A percentile compares a stretch with the other conserved stretches of the same genome.
phyloP scores from a whole-genome alignment of 345 rosid species.

The Noccaea caerulescens region DNA sequence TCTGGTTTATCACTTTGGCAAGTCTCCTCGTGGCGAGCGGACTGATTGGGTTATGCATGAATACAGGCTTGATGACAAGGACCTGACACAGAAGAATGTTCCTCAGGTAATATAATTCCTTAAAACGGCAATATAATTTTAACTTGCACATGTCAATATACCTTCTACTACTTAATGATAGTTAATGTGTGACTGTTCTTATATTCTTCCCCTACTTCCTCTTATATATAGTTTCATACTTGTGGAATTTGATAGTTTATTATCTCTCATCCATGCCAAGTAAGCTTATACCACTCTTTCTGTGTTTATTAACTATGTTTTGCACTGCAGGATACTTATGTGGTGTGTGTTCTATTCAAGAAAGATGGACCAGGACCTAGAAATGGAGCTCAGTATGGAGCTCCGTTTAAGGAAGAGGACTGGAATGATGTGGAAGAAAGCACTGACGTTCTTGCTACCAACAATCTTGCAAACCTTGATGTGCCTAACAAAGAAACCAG shows the following conservation, averaged over 20 bases:
- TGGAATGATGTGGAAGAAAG: slow-evolving; percentile 70
- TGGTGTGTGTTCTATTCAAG: slow-evolving; percentile 79
- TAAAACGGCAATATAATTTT: background rate
- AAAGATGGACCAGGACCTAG: slow-evolving; percentile 98
- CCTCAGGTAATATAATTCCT: slow-evolving; percentile 36
- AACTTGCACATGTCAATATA: background rate
- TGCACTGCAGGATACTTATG: slow-evolving; percentile 75
- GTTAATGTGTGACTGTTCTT: background rate
- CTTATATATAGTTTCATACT: background rate
- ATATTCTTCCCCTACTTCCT: background rate
- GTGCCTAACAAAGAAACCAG: slow-evolving; percentile 23
- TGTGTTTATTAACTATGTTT: slow-evolving; percentile 10
- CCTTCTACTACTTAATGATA: background rate
- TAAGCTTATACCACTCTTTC: background rate
- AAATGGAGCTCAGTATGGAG: slow-evolving; percentile 97
- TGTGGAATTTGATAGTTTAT: background rate
- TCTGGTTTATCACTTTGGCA: slow-evolving; percentile 66
- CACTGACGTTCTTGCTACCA: slow-evolving; percentile 7
- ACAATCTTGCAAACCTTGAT: background rate
- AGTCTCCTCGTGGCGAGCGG: slow-evolving; percentile 56
- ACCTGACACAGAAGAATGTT: slow-evolving; percentile 44
- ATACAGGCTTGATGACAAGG: slow-evolving; percentile 61
- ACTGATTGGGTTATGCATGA: slow-evolving; percentile 96
- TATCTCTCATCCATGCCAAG: background rate
- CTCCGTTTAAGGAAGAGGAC: slow-evolving; percentile 89